Percentiles rank a stretch among this genome's conserved stretches.
These are phyloP conservation scores for Kregervanrija fluxuum DNA, from an alignment of 805 yeast species.

Conservation along the genomic window DNA sequence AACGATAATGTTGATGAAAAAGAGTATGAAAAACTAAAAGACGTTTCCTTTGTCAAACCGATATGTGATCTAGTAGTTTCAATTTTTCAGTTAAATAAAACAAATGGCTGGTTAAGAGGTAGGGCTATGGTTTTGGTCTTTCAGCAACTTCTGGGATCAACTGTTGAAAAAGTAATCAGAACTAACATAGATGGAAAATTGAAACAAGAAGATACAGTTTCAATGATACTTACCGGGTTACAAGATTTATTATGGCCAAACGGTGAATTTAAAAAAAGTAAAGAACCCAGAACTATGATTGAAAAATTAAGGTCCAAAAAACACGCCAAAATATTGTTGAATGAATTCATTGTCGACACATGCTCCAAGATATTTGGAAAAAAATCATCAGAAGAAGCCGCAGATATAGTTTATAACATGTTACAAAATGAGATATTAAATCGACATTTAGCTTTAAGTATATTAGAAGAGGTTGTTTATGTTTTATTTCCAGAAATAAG, in stretches of 20 bases:
- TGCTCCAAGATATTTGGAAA: slow-evolving; percentile 71
- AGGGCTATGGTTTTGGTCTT: slow-evolving; percentile 72
- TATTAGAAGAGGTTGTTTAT: slow-evolving; percentile 50
- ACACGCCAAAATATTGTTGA: slow-evolving; percentile 52
- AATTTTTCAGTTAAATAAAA: slow-evolving; percentile 51
- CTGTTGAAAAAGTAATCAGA: slow-evolving; percentile 62
- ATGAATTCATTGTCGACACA: slow-evolving; percentile 51
- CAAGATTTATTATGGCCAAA: slow-evolving; percentile 41
- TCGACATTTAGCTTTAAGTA: slow-evolving; percentile 49
- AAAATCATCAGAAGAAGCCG: slow-evolving; percentile 56
- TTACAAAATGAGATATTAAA: slow-evolving; percentile 69
- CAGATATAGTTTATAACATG: slow-evolving; percentile 51
- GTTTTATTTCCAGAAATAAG: slow-evolving; percentile 36
- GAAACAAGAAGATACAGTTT: slow-evolving; percentile 38
- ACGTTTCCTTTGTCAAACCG: slow-evolving; percentile 64
- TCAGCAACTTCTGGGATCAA: slow-evolving; percentile 82
- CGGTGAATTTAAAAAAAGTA: slow-evolving; percentile 41
- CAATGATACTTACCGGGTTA: slow-evolving; percentile 29
- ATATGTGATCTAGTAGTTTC: slow-evolving; percentile 70
- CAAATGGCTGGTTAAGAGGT: slow-evolving; percentile 78
- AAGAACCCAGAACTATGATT: slow-evolving; percentile 35
- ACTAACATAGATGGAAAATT: slow-evolving; percentile 32
- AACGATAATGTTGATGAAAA: slow-evolving; percentile 8
- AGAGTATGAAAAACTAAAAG: slow-evolving; percentile 2
- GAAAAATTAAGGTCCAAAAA: slow-evolving; percentile 48